Conservation (phyloP, 2,329 filamentous ascomycete genomes). For the Ophiocordyceps camponoti-leonardi region DNA sequence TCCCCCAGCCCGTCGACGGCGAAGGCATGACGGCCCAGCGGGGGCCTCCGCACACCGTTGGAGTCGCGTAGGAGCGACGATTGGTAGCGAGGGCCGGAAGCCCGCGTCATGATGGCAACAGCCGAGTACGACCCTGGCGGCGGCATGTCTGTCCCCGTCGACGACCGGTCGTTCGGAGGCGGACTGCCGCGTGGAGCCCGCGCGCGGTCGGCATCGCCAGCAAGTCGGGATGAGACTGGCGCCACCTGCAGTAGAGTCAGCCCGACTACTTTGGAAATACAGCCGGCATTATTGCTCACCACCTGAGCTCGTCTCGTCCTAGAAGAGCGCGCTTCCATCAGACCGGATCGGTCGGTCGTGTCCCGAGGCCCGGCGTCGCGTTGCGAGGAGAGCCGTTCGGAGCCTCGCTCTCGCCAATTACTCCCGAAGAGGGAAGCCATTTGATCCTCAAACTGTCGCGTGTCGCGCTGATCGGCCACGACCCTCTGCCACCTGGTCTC, state of each 20-base stretch:
- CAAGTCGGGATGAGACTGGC: neutral
- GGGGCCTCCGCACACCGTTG: conserved; percentile 1
- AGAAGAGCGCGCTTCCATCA: neutral
- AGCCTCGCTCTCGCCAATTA: neutral
- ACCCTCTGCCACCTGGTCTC: neutral
- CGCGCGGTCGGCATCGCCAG: neutral
- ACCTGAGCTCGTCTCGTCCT: neutral
- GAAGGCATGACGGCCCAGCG: conserved; percentile 1
- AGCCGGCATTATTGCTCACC: neutral
- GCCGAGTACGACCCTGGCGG: neutral
- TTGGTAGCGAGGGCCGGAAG: neutral
- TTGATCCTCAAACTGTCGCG: conserved; percentile 1
- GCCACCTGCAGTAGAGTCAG: neutral
- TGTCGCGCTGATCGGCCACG: neutral
- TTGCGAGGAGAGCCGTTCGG: neutral
- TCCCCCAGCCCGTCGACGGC: conserved; percentile 62
- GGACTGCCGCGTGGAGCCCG: neutral
- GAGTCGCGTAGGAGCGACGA: conserved; percentile 6
- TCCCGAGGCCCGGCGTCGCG: neutral
- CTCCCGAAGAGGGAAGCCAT: neutral
- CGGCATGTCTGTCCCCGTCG: neutral
- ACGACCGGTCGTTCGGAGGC: neutral
- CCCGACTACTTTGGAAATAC: neutral
- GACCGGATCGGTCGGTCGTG: neutral
- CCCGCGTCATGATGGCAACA: neutral